phyloP scores from a whole-genome alignment of 2,329 filamentous ascomycete genomes.

The Neospermospora avenae region DNA sequence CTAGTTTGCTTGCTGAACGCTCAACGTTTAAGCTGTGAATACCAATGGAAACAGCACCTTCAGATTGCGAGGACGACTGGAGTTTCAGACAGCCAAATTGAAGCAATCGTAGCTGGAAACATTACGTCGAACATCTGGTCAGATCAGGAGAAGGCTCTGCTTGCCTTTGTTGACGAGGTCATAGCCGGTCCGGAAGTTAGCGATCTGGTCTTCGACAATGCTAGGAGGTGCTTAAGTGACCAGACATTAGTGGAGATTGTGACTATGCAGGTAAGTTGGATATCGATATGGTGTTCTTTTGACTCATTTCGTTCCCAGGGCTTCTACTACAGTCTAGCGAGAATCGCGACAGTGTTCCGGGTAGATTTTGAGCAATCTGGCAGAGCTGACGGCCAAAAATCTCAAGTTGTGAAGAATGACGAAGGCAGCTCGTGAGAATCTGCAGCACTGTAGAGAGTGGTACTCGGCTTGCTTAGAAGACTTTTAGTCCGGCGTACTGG shows the following conservation, averaged over 20 bases:
- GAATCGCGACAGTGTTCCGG: slow-evolving; percentile 23
- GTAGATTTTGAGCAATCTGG: slow-evolving; percentile 19
- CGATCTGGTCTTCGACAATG: slow-evolving; percentile 21
- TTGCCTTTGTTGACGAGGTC: slow-evolving; percentile 25
- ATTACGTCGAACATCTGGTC: slow-evolving; percentile 20
- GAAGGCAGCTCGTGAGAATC: background rate
- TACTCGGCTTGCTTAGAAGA: background rate
- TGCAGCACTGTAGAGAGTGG: background rate
- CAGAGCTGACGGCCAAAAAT: background rate
- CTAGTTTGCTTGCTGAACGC: slow-evolving; percentile 24
- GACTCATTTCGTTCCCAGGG: slow-evolving; percentile 16
- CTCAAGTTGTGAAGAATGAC: background rate
- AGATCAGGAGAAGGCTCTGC: slow-evolving; percentile 20
- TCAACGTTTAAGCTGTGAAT: slow-evolving; percentile 21
- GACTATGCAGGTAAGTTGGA: slow-evolving; percentile 24
- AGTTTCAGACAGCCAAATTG: slow-evolving; percentile 21
- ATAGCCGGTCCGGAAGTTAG: slow-evolving; percentile 23
- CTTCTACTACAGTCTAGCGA: slow-evolving; percentile 23
- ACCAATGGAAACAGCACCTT: slow-evolving; percentile 27
- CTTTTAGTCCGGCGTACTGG: background rate
- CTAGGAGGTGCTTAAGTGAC: slow-evolving; percentile 23
- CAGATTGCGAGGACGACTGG: slow-evolving; percentile 19
- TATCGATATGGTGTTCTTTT: background rate
- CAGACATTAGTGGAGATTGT: slow-evolving; percentile 26
- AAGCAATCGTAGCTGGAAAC: slow-evolving; percentile 19